Evolutionary conservation across 306 rosid genomes (phyloP), one percentile per base, ranked within the genome.

Genomic region (Vicia villosa): DNA sequence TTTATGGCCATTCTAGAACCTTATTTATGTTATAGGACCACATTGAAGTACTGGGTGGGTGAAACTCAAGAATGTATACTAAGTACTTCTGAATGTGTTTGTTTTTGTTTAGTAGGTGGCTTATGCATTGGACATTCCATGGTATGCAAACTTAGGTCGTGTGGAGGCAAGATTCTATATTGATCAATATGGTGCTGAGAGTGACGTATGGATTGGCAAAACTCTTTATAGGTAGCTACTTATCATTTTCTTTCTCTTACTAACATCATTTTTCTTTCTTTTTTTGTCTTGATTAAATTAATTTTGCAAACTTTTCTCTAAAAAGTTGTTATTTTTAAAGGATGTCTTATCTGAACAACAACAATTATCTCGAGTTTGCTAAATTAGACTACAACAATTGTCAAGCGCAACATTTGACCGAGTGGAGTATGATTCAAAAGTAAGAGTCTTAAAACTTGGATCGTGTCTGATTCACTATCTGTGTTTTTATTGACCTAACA

Each of bases 191-290:
- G 98, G 98, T 15, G 98, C 87, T 12, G 79, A 80, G 8, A 73
- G 58, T 74, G 98, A 94, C 43, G 87, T 86, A 0, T 94, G 99
- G 99, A 94, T 94, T n/a, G 99, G 99, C 52, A 94, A 94, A 81
- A 87, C 97, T 16, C 96, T 94, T 14, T 94, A 94, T 72, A 91
- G 97, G 98, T 90, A n/a, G n/a, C n/a, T n/a, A n/a, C n/a, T n/a
- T n/a, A n/a, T n/a, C n/a, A n/a, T n/a, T n/a, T n/a, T n/a, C n/a
- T n/a, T n/a, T n/a, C n/a, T n/a, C n/a, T n/a, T n/a, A n/a, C n/a
- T n/a, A n/a, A n/a, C n/a, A n/a, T n/a, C n/a, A n/a, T n/a, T n/a
- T n/a, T n/a, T n/a, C n/a, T n/a, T n/a, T n/a, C n/a, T n/a, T n/a
- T n/a, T n/a, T n/a, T n/a, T n/a, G n/a, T n/a, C n/a, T n/a, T n/a